Evolutionary conservation across 805 yeast species (phyloP), one percentile per base, ranked within the genome.

Genomic region (Torulaspora delbrueckii): DNA sequence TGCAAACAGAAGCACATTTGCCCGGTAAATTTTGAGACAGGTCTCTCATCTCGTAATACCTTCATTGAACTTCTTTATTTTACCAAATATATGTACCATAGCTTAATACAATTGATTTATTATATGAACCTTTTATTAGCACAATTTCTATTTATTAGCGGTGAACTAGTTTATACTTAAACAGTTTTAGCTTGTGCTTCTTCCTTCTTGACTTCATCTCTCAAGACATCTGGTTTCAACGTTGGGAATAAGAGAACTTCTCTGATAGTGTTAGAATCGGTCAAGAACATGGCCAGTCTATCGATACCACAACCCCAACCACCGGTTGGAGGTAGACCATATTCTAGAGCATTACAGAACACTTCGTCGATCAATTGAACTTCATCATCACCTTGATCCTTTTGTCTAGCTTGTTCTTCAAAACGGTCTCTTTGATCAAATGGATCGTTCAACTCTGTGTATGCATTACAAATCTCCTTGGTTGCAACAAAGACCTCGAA

Each of bases 281-380:
- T 93, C 74, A 93, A 80, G 77, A 93, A 93, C 99, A 91, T 91
- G 65, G 96, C 89, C 65, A 91, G 69, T 77, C 99, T 85, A 73
- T 91, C 99, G 58, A 91, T 90, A 79, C 99, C 99, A 74, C 96
- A 84, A 60, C 99, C 99, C 98, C 98, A 91, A 59, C 99, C 99
- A 70, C 95, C 98, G 59, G 98, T 93, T 62, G 99, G 99, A 50
- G 99, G 99, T 63, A 91, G 79, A 72, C 98, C 99, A 70, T 88
- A 91, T 75, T 91, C 99, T 63, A 91, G 79, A 57, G 99, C 97
- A 62, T 90, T 86, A 77, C 95, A 85, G 90, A 91, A 91, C 54
- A 86, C 84, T 75, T 91, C 99, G 69, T 91, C 99, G 54, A 93
- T 78, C 70, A 89, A 66, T 76, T 91, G 98, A 52, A 96, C 99